Evolutionary conservation across 2,329 filamentous ascomycete species (phyloP), one percentile per base, ranked within the genome.

Genomic region (Alternaria ventricosa): DNA sequence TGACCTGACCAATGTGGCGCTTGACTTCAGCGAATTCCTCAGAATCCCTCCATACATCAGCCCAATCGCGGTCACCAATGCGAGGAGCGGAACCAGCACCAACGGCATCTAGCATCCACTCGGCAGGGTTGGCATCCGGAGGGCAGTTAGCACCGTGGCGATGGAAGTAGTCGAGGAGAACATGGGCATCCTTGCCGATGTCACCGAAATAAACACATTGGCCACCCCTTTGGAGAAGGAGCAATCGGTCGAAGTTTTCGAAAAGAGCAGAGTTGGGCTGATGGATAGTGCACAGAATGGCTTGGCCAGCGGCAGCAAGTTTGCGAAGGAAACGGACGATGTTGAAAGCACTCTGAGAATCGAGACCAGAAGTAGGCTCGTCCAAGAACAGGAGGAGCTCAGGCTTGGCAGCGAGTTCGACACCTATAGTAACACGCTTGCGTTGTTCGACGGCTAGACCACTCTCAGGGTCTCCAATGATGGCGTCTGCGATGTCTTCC

Each of bases 221-320:
- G 5, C 93, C 93, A 63, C 93, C 93, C 44, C 87, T 86, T 79
- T 95, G 89, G 3, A 97, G 85, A 3, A 97, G 85, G 6, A 97
- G 83, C 2, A 97, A 85, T 12, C 93, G 87, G 76, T 97, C 93
- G 69, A 97, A 97, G 79, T 94, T 91, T 78, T 96, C 92, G 71
- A 97, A 97, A 0, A 97, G 85, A 0, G 92, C 89, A 15, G 92
- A 92, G 69, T 94, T 95, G 2, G 94, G 93, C 77, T 97, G 94
- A 78, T 97, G 94, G 67, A 97, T 97, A 0, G 94, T 97, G 81
- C 93, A 96, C 4, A 97, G 86, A 70, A 97, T 93, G 10, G 93
- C 93, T 76, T 97, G 94, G 2, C 93, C 94, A 3, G 91, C 91
- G n/a, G 86, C 84, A 54, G 91, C 89, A 6, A 93, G 86, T 81